Evolutionary conservation across 1,284 basidiomycete species (phyloP).

Genomic region (Malassezia dermatis): DNA sequence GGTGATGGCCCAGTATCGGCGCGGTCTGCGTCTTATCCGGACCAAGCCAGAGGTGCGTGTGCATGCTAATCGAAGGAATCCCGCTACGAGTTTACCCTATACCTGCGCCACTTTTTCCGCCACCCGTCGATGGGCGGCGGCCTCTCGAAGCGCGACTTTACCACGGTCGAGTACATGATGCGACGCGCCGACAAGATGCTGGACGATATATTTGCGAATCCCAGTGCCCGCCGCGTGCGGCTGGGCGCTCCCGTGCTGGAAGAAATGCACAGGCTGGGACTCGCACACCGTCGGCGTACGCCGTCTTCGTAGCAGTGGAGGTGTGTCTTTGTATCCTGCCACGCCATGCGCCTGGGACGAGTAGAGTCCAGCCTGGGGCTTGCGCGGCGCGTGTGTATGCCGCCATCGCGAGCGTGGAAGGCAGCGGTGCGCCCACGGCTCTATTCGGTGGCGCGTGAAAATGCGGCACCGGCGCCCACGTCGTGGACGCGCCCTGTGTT

Average conservation of each 20-base stretch:
- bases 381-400: neutral
- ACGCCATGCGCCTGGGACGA: neutral
- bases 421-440: neutral
- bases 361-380: neutral
- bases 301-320: neutral
- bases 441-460: neutral
- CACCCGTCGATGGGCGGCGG: constrained; percentile 41
- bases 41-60: constrained; percentile 18
- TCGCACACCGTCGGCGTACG: neutral
- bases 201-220: constrained; percentile 34
- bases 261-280: constrained; percentile 13
- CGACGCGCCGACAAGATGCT: constrained; percentile 32
- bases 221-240: constrained; percentile 31
- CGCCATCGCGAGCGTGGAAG: neutral
- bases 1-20: constrained; percentile 13
- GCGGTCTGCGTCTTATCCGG: constrained; percentile 14
- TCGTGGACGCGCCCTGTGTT: neutral
- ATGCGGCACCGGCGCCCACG: neutral
- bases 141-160: constrained; percentile 34
- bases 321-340: neutral
- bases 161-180: constrained; percentile 43
- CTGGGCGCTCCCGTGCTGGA: constrained; percentile 17
- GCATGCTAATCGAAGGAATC: constrained; percentile 20
- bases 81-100: constrained; percentile 36
- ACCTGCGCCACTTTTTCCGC: constrained; percentile 44